Evolutionary conservation across 169 alveolate species (phyloP), one percentile per base, ranked within the genome.

Genomic region (Cyclospora cayetanensis): DNA sequence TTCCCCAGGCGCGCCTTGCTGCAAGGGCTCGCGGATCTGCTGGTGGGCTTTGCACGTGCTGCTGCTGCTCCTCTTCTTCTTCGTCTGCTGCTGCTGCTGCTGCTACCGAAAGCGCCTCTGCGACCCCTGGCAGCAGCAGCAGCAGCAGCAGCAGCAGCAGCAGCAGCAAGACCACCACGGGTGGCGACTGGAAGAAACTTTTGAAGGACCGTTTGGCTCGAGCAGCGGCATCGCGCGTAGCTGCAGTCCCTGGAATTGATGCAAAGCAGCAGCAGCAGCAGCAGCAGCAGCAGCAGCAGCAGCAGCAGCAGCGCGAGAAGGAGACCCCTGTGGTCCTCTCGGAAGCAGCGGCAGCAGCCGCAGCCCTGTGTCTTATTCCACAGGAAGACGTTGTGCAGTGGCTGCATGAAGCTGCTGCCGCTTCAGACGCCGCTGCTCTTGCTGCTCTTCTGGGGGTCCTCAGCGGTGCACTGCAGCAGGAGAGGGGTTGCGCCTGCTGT

Each of bases 41-140:
- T 37, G 84, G 39, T 20, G 84, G 60, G 7, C 60, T 72, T 46
- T 72, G 84, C 84, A 37, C 60, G 37, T 72, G 84, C 84, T 72
- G 84, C 84, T 72, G 84, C 84, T 72, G 84, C 84, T 72, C 84
- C 42, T 55, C 84, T 72, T n/a, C n/a, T n/a, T n/a, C n/a, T n/a
- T n/a, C n/a, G n/a, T n/a, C n/a, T n/a, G n/a, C n/a, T n/a, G n/a
- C n/a, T n/a, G 84, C 60, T 72, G 84, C 72, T 60, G 72, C 55
- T 1, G 55, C 60, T 72, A n/a, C 18, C 4, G 25, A 46, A n/a
- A 37, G 22, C 11, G 37, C 84, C 18, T 37, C 60, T 43, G 18
- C 46, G 27, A 4, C 25, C 4, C 29, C 12, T n/a, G 35, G 20
- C 79, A 66, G 43, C 79, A 66, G 43, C 76, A n/a, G 41, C 79